Evolutionary conservation across 139 green algal genomes (phyloP), one percentile per base, ranked within the genome.

Genomic region (Tetratostichococcus sp.): DNA sequence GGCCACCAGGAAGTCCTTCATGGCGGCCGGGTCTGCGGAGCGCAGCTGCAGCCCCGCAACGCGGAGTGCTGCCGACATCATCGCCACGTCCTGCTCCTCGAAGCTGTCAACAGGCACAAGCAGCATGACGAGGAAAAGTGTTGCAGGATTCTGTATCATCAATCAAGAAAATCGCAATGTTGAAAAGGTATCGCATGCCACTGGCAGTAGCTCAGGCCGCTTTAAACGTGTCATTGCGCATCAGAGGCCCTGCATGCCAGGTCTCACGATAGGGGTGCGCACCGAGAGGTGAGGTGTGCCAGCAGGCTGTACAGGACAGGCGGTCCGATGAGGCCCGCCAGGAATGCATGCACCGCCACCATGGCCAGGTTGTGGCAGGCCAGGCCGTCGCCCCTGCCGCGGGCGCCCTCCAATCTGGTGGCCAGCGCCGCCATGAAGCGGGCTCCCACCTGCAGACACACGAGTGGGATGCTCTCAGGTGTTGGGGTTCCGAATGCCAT

Each of bases 1-100:
- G 2, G 75, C 84, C 67, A 94, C 62, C 73, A 96, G 88, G 74
- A 93, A 94, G 1, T 91, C 86, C 75, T 89, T 93, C 89, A 96
- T 94, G 22, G 76, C 75, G 5, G 68, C 78, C 0, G 91, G 91
- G 84, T 96, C 91, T 23, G 85, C 87, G 32, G 79, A 70, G 22
- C 91, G 75, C 23, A 97, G 82, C 81, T 86, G 77, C 65, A 92
- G 80, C 1, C 91, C 91, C n/a, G 65, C 79, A 0, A 65, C 70
- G 14, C 77, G 68, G 43, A 94, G 83, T 73, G 92, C 59, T 4
- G 78, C 81, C 14, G 83, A 71, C 74, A 93, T 89, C 50, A 86
- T 74, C 28, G 78, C 81, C 71, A 95, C 81, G 67, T 93, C 89
- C 1, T 76, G 57, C 76, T 95, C 90, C 0, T 34, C 59, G 75